These are phyloP conservation scores for Xylariaceae sp. DNA, from an alignment of 2,329 filamentous ascomycete species.

Conservation along the genomic window DNA sequence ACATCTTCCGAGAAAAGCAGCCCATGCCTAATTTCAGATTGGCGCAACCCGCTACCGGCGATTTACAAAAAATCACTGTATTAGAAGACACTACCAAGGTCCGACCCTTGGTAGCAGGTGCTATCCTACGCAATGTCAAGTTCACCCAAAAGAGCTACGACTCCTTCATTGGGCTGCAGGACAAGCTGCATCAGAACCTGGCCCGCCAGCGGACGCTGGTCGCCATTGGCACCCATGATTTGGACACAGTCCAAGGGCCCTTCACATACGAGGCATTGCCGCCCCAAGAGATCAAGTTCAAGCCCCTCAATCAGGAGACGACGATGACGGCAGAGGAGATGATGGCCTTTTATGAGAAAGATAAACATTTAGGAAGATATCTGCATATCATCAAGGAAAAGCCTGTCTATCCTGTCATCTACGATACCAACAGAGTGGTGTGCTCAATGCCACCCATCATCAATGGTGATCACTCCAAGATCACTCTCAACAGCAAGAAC, in stretches of 20 bases:
- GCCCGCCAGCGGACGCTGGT: slow-evolving; percentile 89
- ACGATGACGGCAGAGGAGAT: slow-evolving; percentile 82
- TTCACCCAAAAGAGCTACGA: slow-evolving; percentile 91
- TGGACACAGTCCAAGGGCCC: slow-evolving; percentile 88
- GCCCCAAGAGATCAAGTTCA: slow-evolving; percentile 89
- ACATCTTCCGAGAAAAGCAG: slow-evolving; percentile 64
- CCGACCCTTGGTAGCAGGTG: slow-evolving; percentile 82
- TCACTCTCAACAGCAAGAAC: slow-evolving; percentile 84
- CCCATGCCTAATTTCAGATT: slow-evolving; percentile 76
- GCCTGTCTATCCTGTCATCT: slow-evolving; percentile 92
- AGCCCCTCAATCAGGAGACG: slow-evolving; percentile 85
- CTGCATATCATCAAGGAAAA: slow-evolving; percentile 93
- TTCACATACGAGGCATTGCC: slow-evolving; percentile 94
- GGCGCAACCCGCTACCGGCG: slow-evolving; percentile 64
- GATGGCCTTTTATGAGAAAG: slow-evolving; percentile 93
- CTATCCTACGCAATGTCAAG: slow-evolving; percentile 83
- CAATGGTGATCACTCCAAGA: slow-evolving; percentile 96
- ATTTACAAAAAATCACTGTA: slow-evolving; percentile 78
- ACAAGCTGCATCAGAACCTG: slow-evolving; percentile 96
- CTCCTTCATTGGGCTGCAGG: slow-evolving; percentile 95
- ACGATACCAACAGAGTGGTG: slow-evolving; percentile 79
- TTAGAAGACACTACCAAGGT: slow-evolving; percentile 70
- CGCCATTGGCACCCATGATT: slow-evolving; percentile 95
- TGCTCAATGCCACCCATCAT: slow-evolving; percentile 97
- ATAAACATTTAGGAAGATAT: slow-evolving; percentile 86